A percentile compares a stretch with the other conserved stretches of the same genome.
These are phyloP conservation scores for Auxenochlorella pyrenoidosa DNA, from an alignment of 139 green algal genomes.

Conservation along the genomic window DNA sequence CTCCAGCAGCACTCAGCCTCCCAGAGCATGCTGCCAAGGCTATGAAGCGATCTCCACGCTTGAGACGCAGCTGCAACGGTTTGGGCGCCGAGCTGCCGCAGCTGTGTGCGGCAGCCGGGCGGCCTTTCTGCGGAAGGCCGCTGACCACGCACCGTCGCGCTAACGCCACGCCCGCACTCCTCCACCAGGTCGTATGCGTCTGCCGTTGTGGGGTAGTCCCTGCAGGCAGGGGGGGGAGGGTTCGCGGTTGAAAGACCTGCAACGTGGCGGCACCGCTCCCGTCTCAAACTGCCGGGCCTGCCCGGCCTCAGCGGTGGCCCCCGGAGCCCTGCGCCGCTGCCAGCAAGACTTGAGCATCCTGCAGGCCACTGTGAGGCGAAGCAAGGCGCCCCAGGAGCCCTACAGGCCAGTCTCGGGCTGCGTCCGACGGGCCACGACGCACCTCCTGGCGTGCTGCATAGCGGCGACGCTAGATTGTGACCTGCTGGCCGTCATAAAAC, in stretches of 20 bases:
- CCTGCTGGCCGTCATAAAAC: constrained; percentile 25
- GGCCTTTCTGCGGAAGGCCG: no score
- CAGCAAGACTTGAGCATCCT: no score
- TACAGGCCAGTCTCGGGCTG: neutral
- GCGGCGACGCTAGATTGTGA: neutral
- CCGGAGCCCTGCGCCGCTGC: neutral
- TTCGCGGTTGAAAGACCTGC: neutral
- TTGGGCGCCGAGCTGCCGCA: neutral
- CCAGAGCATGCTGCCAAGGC: no score
- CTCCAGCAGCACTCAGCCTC: no score
- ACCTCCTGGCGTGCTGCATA: constrained; percentile 12
- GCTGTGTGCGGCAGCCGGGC: neutral
- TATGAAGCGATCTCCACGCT: neutral
- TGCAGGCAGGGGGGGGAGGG: constrained; percentile 32
- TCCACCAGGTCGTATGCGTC: constrained; percentile 92
- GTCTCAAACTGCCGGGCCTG: neutral
- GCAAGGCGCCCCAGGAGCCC: no score
- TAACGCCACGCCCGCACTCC: constrained; percentile 92
- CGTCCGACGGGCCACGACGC: neutral
- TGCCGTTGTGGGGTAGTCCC: constrained; percentile 84
- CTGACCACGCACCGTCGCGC: constrained; percentile 79
- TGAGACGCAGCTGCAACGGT: neutral
- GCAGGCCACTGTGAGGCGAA: no score
- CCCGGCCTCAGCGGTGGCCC: neutral
- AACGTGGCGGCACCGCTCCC: neutral